A percentile compares a stretch with the other conserved stretches of the same genome.
phyloP scores from a whole-genome alignment of 1,284 basidiomycete species.

The Ustilago curta region DNA sequence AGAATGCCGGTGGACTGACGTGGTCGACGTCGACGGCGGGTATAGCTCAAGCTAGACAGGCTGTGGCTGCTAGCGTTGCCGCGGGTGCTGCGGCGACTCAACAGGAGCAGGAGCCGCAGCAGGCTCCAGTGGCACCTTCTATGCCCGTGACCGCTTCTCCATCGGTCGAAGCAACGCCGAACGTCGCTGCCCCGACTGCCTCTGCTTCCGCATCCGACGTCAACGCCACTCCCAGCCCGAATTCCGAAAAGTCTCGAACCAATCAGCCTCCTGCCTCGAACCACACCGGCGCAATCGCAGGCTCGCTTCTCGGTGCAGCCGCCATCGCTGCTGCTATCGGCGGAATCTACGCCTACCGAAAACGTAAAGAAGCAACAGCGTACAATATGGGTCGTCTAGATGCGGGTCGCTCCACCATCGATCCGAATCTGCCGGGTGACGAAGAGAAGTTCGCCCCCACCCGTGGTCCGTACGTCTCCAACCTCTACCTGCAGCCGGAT shows the following conservation, averaged over 20 bases:
- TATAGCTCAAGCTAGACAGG: slow-evolving; percentile 30
- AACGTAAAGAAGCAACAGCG: slow-evolving; percentile 54
- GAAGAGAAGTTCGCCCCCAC: slow-evolving; percentile 18
- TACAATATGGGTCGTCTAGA: slow-evolving; percentile 28
- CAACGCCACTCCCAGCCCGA: background rate
- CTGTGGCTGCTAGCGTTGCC: slow-evolving; percentile 12
- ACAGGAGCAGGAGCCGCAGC: too few relatives aligned
- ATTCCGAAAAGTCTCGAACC: background rate
- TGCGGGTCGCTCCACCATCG: slow-evolving; percentile 7
- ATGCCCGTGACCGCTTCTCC: background rate
- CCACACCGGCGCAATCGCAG: slow-evolving; percentile 57
- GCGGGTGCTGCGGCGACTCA: slow-evolving; percentile 14
- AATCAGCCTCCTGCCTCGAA: slow-evolving; percentile 3
- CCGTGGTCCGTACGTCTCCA: slow-evolving; percentile 46
- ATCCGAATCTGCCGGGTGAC: slow-evolving; percentile 21
- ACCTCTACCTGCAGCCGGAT: slow-evolving; percentile 29
- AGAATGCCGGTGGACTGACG: slow-evolving; percentile 29
- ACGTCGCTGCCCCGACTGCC: slow-evolving; percentile 30
- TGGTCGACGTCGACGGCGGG: slow-evolving; percentile 33
- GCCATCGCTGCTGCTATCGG: slow-evolving; percentile 63
- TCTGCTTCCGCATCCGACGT: background rate
- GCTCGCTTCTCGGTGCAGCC: slow-evolving; percentile 62
- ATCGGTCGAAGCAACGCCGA: slow-evolving; percentile 10
- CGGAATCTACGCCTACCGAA: slow-evolving; percentile 64
- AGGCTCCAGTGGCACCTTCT: slow-evolving; percentile 1